These are phyloP conservation scores for Corchorus olitorius DNA, from an alignment of 345 rosid genomes.

Conservation along the genomic window DNA sequence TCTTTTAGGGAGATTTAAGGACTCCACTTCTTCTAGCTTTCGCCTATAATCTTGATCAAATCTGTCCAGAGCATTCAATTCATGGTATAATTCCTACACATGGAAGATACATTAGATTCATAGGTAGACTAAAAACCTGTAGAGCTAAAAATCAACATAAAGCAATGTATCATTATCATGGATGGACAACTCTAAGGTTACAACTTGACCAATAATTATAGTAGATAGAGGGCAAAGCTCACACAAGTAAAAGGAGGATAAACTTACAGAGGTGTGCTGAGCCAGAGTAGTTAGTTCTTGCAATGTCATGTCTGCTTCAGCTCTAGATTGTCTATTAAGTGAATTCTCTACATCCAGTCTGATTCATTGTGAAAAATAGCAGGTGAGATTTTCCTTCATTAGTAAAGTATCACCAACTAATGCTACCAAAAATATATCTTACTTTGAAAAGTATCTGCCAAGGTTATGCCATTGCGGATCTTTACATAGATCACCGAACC, in stretches of 20 bases:
- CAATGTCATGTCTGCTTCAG: conserved; percentile 68
- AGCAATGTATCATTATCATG: no score
- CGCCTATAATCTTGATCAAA: conserved; percentile 60
- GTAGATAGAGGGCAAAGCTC: conserved; percentile 1
- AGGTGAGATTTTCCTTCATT: conserved; percentile 21
- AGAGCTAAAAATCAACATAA: no score
- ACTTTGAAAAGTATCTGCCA: conserved; percentile 72
- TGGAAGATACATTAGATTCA: conserved; percentile 20
- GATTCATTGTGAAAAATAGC: conserved; percentile 32
- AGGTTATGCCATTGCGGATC: conserved; percentile 92
- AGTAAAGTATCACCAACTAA: conserved; percentile 19
- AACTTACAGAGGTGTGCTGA: conserved; percentile 81
- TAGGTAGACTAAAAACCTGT: background rate
- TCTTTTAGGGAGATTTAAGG: conserved; percentile 62
- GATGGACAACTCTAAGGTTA: background rate
- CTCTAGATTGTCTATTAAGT: conserved; percentile 37
- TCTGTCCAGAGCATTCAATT: conserved; percentile 63
- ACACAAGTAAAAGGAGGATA: background rate
- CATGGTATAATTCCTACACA: conserved; percentile 74
- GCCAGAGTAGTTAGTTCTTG: conserved; percentile 70
- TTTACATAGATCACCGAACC: conserved; percentile 87
- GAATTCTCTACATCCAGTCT: conserved; percentile 66
- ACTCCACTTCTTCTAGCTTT: conserved; percentile 53
- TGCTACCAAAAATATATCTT: conserved; percentile 30
- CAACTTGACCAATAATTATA: no score